Conservation (phyloP, 352 stramenopile genomes). For the Phytopythium aichiense region DNA sequence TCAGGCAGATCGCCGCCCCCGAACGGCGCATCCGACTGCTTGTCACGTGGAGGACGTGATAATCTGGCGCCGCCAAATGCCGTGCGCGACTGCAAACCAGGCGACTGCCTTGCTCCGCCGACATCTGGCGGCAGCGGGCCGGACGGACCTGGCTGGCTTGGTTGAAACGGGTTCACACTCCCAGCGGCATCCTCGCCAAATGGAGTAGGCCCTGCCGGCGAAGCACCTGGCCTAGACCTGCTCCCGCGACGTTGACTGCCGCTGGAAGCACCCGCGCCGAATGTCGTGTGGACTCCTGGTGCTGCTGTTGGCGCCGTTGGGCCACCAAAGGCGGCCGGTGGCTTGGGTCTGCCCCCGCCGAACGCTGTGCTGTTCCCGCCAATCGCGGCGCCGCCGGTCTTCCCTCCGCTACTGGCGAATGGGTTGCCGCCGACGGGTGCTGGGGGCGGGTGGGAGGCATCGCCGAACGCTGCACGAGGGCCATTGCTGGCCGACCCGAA, state of each 20-base stretch:
- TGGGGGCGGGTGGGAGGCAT: not conserved
- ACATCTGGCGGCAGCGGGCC: not conserved
- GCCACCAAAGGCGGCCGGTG: not conserved
- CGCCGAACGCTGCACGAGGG: not conserved
- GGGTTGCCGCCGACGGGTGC: not conserved
- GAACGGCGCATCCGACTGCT: not conserved
- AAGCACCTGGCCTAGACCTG: not conserved
- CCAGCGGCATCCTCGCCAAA: not conserved
- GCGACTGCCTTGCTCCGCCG: not conserved
- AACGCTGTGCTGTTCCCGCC: not conserved
- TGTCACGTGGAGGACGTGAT: not conserved
- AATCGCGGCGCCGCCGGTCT: not conserved
- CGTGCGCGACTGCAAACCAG: conserved; percentile 2
- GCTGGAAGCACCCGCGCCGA: not conserved
- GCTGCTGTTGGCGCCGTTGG: not conserved
- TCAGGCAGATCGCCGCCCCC: not conserved
- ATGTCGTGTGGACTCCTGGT: not conserved
- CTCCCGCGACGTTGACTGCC: not conserved
- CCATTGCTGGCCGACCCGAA: not conserved
- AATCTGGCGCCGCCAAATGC: not conserved
- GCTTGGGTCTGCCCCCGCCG: not conserved
- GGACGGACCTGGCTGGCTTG: not conserved
- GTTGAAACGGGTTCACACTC: not conserved
- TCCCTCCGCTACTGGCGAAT: not conserved
- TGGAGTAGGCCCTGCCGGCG: not conserved